Evolutionary conservation across 164 flowering plant genomes (phyloP).

Genomic region (Houttuynia cordata): DNA sequence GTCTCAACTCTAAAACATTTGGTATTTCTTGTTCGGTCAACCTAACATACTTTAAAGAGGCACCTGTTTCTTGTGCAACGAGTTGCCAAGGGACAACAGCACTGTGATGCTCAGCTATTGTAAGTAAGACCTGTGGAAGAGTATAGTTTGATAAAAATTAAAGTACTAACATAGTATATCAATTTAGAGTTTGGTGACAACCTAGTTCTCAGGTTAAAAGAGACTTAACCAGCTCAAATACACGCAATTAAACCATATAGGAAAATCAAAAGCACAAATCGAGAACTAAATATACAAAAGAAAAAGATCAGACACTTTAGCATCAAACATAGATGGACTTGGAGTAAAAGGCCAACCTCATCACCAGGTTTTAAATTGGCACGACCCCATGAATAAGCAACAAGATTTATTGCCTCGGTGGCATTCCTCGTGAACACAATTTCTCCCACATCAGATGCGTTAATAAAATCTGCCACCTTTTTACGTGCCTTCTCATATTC

Average conservation of each 20-base stretch:
- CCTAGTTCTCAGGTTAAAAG: not conserved
- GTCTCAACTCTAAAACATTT: conserved; percentile 40
- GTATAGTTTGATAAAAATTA: not conserved
- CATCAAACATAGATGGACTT: not conserved
- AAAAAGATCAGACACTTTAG: not conserved
- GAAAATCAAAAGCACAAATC: no score
- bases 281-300: not conserved
- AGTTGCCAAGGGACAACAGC: conserved; percentile 98
- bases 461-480: conserved; percentile 75
- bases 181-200: not conserved
- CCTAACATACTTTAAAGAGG: conserved; percentile 55
- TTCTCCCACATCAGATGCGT: conserved; percentile 65
- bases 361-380: conserved; percentile 59
- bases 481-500: conserved; percentile 79
- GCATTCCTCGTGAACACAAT: conserved; percentile 93
- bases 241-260: no score
- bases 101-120: conserved; percentile 97
- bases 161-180: not conserved
- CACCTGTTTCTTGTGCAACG: conserved; percentile 83
- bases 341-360: conserved; percentile 35
- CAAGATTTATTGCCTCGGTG: conserved; percentile 91
- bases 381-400: conserved; percentile 91
- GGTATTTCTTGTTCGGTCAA: conserved; percentile 68
- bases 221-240: no score
- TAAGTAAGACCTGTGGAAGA: conserved; percentile 54